Evolutionary conservation across 495 filamentous ascomycete genomes (phyloP).

Genomic region (Xylaria intraflava): DNA sequence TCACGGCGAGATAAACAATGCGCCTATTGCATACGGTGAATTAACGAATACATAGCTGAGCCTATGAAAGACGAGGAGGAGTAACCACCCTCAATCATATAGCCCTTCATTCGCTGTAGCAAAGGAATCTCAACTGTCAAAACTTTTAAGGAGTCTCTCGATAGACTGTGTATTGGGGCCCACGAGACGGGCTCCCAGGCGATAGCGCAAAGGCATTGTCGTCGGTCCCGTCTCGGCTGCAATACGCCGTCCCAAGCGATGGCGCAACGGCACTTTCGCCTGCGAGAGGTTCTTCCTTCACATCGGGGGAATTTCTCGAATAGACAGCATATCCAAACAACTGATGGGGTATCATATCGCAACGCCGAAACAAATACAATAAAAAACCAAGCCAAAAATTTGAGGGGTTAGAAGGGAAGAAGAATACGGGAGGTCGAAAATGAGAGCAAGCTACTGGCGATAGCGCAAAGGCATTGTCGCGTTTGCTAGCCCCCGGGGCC

Average conservation of each 20-base stretch:
- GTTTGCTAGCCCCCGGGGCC: slow-evolving; percentile 5
- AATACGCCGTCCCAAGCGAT: slow-evolving; percentile 53
- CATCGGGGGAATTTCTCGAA: slow-evolving; percentile 19
- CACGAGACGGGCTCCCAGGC: slow-evolving; percentile 45
- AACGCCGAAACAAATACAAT: slow-evolving; percentile 19
- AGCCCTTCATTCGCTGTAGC: neutral
- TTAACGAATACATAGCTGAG: slow-evolving; percentile 19
- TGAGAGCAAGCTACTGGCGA: slow-evolving; percentile 21
- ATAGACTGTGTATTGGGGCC: slow-evolving; percentile 36
- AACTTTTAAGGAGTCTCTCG: slow-evolving; percentile 10
- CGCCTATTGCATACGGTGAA: slow-evolving; percentile 18
- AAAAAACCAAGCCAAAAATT: slow-evolving; percentile 7
- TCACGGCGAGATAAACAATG: slow-evolving; percentile 1
- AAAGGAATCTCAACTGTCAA: neutral
- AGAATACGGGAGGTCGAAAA: slow-evolving; percentile 3
- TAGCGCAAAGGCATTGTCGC: slow-evolving; percentile 43
- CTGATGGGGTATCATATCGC: slow-evolving; percentile 53
- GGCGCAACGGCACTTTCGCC: slow-evolving; percentile 53
- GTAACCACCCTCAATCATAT: neutral
- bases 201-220: slow-evolving; percentile 53
- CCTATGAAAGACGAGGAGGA: slow-evolving; percentile 4
- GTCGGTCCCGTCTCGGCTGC: slow-evolving; percentile 42
- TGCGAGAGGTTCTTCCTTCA: slow-evolving; percentile 30
- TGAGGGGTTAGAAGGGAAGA: neutral
- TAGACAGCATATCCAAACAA: slow-evolving; percentile 46